Evolutionary conservation across 306 rosid genomes (phyloP), one percentile per base, ranked within the genome.

Genomic region (Dryas alaskensis): DNA sequence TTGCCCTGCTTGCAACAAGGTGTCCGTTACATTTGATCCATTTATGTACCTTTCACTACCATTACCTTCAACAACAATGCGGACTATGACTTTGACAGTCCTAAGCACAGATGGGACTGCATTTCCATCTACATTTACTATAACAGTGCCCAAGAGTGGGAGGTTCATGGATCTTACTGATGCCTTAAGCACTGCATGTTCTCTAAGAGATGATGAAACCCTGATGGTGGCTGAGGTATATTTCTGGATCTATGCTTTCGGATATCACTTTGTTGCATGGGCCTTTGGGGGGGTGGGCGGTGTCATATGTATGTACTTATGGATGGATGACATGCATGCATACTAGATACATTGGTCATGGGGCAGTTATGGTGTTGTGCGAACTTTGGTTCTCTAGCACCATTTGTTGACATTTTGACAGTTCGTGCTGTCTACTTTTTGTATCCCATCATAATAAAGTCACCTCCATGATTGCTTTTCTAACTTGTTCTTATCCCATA

Each of bases 11-110:
- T 92, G 97, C 88, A 69, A 66, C 82, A 89, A 89, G 90, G 82
- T 85, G 66, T 87, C 97, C 47, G 74, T 90, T 63, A 92, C 91
- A 53, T 92, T 92, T 89, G 98, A 92, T 73, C 98, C 98, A 46
- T 92, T 92, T 85, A 87, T 92, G 95, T 89, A 90, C 70, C 87
- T 92, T 5, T 89, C 98, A 25, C 76, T 92, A 69, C 98, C 98
- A 8, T 82, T 92, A 80, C 96, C 98, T 65, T 90, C 95, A 47
- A 86, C 88, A 73, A 81, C 82, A 1, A 73, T 66, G 77, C 90
- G 97, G 79, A 84, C 82, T 55, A 89, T 90, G 92, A 86, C 90
- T 9, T 70, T 92, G 89, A 87, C 90, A 39, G 81, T 92, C 76
- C 48, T 89, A 72, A 75, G 83, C 76, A 77, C 86, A 68, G 90